phyloP scores from a whole-genome alignment of 192 early-diverging fungal species.

The Coemansia sp. region DNA sequence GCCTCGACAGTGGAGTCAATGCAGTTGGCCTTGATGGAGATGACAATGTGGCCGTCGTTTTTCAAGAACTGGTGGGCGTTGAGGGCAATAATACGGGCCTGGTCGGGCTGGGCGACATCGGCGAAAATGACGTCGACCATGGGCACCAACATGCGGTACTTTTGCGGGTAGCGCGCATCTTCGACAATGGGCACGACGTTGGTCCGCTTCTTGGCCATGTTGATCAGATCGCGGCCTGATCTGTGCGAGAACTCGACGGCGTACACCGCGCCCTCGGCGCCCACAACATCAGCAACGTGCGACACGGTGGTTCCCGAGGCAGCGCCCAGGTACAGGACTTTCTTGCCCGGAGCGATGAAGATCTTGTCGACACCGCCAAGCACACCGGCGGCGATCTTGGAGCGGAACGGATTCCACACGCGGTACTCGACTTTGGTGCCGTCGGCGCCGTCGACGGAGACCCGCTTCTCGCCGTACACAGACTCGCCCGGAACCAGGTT shows the following conservation, averaged over 20 bases:
- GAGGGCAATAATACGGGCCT: slow-evolving; percentile 97
- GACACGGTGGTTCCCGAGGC: slow-evolving; percentile 93
- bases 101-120: slow-evolving; percentile 99
- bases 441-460: slow-evolving; percentile 91
- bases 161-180: slow-evolving; percentile 99
- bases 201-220: slow-evolving; percentile 99
- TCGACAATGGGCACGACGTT: slow-evolving; percentile 99
- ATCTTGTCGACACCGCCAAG: slow-evolving; percentile 96
- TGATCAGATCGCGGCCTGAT: slow-evolving; percentile 97
- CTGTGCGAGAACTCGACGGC: slow-evolving; percentile 99
- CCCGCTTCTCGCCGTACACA: slow-evolving; percentile 98
- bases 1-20: slow-evolving; percentile 99
- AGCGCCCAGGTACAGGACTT: slow-evolving; percentile 97
- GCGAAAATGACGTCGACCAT: slow-evolving; percentile 99
- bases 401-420: slow-evolving; percentile 99
- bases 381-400: slow-evolving; percentile 96
- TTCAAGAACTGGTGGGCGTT: slow-evolving; percentile 98
- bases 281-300: slow-evolving; percentile 97
- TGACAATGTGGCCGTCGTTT: slow-evolving; percentile 95
- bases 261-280: slow-evolving; percentile 94
- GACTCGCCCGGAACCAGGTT: slow-evolving; percentile 96
- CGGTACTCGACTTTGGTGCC: slow-evolving; percentile 97
- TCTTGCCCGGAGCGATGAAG: slow-evolving; percentile 90
- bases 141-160: slow-evolving; percentile 98
- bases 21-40: slow-evolving; percentile 99